Base-by-base conservation (phyloP, 2,329 filamentous ascomycete genomes). In the Byssothecium circinans region DNA sequence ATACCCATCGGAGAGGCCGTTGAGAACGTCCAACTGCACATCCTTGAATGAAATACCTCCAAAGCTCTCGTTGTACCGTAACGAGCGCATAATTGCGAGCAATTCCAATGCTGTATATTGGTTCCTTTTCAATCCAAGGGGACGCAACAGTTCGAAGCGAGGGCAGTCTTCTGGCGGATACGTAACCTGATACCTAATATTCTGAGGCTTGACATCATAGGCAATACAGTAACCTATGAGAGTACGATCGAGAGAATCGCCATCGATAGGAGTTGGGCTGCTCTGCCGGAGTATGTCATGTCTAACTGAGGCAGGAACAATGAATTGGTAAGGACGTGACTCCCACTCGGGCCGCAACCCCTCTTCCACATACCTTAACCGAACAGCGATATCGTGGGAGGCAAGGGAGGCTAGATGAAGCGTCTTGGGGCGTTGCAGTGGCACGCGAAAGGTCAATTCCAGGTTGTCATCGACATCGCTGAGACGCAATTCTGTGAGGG, bases 11-110 rank as follows among this genome's bases (percentile, higher is more conserved):
- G 78, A 74, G 19, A 84, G 62, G 12, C 80, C 78, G 54, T 87
- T 84, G n/a, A 89, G 68, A 23, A 74, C 71, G 61, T 88, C 84
- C n/a, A 89, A 70, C 53, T 78, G 79, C 38, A 88, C 78, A 32
- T 80, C 79, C 22, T 78, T 79, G 60, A 89, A 88, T 0, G 85
- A 88, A 18, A 89, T 83, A 1, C 83, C 82, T 22, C 75, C 75
- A 64, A 88, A 89, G 1, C 77, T 80, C 59, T 88, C 84, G 60
- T 89, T 88, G 67, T 87, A 89, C 33, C 86, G 80, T 43, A 89
- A 67, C 8, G 86, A 78, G 51, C 85, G 78, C 75, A 87, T 79
- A n/a, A 89, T 78, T 4, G 86, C 84, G 23, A 89, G 75, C n/a
- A 88, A 70, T 61, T 88, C 86, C 19, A 84, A 64, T 4, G 77